Evolutionary conservation across 2,329 filamentous ascomycete species (phyloP).

Genomic region (Venturia pyrina): DNA sequence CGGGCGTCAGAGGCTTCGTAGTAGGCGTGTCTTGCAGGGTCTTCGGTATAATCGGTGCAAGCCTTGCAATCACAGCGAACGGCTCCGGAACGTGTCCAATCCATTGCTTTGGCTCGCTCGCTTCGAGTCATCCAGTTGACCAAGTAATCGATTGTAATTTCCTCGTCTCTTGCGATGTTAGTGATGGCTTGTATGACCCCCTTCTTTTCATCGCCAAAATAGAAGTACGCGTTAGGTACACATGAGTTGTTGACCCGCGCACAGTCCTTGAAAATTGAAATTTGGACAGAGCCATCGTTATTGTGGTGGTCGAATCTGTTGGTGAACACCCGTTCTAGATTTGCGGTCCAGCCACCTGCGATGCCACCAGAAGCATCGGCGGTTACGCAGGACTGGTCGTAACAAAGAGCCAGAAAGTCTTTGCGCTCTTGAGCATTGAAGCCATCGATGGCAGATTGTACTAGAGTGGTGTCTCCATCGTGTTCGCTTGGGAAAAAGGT

Average conservation of each 20-base stretch:
- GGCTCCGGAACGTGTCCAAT: neutral
- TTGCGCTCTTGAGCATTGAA: neutral
- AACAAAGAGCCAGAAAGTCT: neutral
- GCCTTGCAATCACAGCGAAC: neutral
- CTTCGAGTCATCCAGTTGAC: neutral
- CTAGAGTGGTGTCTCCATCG: neutral
- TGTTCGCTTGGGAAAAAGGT: no score
- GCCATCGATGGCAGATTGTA: neutral
- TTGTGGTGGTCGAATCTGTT: neutral
- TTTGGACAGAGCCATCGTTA: neutral
- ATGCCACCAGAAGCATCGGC: no score
- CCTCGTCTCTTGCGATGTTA: neutral
- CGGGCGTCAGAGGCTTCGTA: neutral
- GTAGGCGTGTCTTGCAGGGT: neutral
- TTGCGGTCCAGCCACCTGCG: neutral
- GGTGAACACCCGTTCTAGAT: neutral
- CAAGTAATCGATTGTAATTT: neutral
- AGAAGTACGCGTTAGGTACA: neutral
- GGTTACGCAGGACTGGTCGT: neutral
- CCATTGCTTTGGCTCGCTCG: neutral
- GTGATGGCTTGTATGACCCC: neutral
- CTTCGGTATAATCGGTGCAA: neutral
- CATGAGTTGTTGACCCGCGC: neutral
- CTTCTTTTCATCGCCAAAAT: neutral
- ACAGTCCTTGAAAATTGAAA: neutral